Evolutionary conservation across 2,329 filamentous ascomycete species (phyloP).

Genomic region (Sclerotinia subarctica): DNA sequence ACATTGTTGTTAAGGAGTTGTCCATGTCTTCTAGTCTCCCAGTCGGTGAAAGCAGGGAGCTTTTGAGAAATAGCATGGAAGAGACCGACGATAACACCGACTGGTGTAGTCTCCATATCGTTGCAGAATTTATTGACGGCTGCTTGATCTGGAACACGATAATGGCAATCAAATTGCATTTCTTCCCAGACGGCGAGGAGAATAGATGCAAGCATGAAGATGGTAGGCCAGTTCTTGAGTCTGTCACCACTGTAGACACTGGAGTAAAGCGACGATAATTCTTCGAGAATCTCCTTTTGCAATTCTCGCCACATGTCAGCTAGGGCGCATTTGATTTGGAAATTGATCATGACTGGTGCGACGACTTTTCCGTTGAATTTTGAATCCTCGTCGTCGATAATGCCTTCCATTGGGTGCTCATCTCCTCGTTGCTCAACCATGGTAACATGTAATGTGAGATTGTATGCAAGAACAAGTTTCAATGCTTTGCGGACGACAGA

Average conservation of each 20-base stretch:
- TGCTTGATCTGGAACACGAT: constrained; percentile 79
- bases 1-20: constrained; percentile 86
- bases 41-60: constrained; percentile 86
- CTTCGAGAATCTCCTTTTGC: constrained; percentile 92
- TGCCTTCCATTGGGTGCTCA: constrained; percentile 72
- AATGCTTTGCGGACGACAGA: constrained; percentile 91
- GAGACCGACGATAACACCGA: constrained; percentile 92
- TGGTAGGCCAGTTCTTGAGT: constrained; percentile 98
- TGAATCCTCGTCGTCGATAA: constrained; percentile 81
- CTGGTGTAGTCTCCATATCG: constrained; percentile 94
- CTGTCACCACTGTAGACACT: constrained; percentile 97
- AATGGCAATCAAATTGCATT: constrained; percentile 98
- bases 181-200: constrained; percentile 94
- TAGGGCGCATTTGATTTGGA: constrained; percentile 96
- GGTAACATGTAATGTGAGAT: constrained; percentile 89
- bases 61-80: constrained; percentile 99
- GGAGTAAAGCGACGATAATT: constrained; percentile 89
- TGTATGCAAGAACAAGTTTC: constrained; percentile 93
- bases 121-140: constrained; percentile 91
- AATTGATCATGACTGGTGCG: constrained; percentile 98
- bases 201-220: constrained; percentile 94
- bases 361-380: constrained; percentile 88
- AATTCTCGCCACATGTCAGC: constrained; percentile 98
- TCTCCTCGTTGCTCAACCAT: constrained; percentile 87
- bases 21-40: constrained; percentile 89